phyloP scores from a whole-genome alignment of 495 filamentous ascomycete species.

The Xylaria nigripes region DNA sequence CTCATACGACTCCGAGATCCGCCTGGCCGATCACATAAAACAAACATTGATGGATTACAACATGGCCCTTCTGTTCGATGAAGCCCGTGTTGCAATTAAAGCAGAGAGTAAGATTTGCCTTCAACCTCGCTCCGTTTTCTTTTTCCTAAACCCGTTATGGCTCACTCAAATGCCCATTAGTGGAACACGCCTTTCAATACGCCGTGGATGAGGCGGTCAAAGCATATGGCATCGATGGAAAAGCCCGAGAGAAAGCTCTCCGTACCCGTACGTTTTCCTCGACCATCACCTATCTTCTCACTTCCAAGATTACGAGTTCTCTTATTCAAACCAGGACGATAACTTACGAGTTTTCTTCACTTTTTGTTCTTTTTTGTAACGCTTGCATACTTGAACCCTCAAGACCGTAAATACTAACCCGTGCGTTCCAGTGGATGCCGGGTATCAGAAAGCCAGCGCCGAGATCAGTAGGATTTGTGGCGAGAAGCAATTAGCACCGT shows the following conservation, averaged over 20 bases:
- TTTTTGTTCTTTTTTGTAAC: background rate
- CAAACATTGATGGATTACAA: slow-evolving; percentile 13
- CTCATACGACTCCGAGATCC: slow-evolving; percentile 8
- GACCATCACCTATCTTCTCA: background rate
- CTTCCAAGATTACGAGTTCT: background rate
- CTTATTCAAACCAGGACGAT: background rate
- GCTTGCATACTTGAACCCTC: background rate
- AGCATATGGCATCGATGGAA: slow-evolving; percentile 11
- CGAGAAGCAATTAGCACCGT: slow-evolving; percentile 12
- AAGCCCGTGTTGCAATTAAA: background rate
- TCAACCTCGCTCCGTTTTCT: background rate
- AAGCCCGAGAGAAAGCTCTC: slow-evolving; percentile 10
- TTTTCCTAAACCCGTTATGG: background rate
- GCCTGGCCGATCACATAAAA: slow-evolving; percentile 11
- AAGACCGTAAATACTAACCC: background rate
- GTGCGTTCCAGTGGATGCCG: slow-evolving; percentile 7
- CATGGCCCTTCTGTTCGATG: slow-evolving; percentile 11
- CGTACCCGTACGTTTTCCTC: slow-evolving; percentile 3
- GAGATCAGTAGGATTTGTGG: slow-evolving; percentile 12
- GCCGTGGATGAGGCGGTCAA: slow-evolving; percentile 12
- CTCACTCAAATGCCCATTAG: background rate
- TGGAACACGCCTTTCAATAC: slow-evolving; percentile 11
- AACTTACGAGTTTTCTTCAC: background rate
- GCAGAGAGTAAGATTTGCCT: slow-evolving; percentile 5
- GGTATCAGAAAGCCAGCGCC: slow-evolving; percentile 11